Base-by-base conservation (phyloP, 805 yeast genomes). In the Lachancea fermentati region DNA sequence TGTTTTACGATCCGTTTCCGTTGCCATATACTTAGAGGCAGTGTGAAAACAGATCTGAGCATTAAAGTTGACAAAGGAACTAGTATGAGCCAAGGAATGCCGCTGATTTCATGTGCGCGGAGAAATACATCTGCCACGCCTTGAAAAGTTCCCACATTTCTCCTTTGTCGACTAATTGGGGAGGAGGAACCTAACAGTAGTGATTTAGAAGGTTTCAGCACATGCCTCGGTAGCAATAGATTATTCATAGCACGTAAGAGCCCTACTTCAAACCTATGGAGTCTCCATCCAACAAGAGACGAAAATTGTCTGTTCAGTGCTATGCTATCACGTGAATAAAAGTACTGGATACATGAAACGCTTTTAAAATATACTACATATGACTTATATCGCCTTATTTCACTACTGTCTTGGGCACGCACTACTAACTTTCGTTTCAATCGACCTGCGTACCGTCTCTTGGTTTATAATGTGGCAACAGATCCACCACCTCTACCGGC, bases 401-500 rank as follows among this genome's bases (percentile, higher is more conserved):
- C 7, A 22, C 11, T 22, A 7, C 11, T 7, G 9, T 22, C 9
- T 11, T 22, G n/a, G n/a, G 11, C 26, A 22, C 11, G 7, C 26
- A 22, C 11, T 11, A 7, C 11, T 22, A 22, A 22, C 26, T 7
- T 7, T 11, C 26, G 11, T 22, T 22, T 41, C 26, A 44, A 30
- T 80, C 85, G 41, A 75, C 76, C 34, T 80, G 89, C 62, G 83
- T 74, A 26, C 98, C 98, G 60, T 93, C 98, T 63, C 98, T 75
- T 28, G 98, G 97, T 47, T 97, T 76, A 63, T 93, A 93, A 40
- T 77, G 78, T 30, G 79, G 81, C 55, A 93, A 68, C 39, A 81
- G 84, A 32, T 75, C 78, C 5, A 84, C 75, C 28, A 87, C 78
- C 48, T 91, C 96, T 5, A 84, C 85, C 1, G 97, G 97, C 36